These are phyloP conservation scores for Alternaria ethzedia DNA, from an alignment of 2,329 filamentous ascomycete species.

Conservation along the genomic window DNA sequence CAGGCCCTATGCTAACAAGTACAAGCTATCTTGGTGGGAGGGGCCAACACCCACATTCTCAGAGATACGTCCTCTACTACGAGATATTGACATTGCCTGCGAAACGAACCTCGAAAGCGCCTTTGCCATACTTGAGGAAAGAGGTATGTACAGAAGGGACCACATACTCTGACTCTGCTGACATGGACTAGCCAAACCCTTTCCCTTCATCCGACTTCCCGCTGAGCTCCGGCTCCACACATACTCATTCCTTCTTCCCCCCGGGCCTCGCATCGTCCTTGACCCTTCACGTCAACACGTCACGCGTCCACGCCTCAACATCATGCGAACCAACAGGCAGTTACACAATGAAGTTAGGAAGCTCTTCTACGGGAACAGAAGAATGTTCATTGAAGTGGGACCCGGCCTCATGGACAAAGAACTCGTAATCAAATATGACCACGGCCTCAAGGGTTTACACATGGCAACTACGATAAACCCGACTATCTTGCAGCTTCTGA, in stretches of 20 bases:
- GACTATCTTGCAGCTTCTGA: neutral
- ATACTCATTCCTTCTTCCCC: constrained; percentile 26
- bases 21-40: constrained; percentile 12
- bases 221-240: constrained; percentile 32
- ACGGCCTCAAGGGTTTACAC: neutral
- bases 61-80: constrained; percentile 22
- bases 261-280: constrained; percentile 12
- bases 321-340: constrained; percentile 25
- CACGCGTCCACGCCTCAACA: constrained; percentile 12
- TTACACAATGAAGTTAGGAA: constrained; percentile 23
- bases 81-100: constrained; percentile 23
- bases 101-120: constrained; percentile 20
- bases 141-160: constrained; percentile 13
- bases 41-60: constrained; percentile 31
- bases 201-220: constrained; percentile 30
- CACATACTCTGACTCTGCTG: neutral
- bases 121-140: constrained; percentile 17
- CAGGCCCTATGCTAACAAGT: constrained; percentile 22
- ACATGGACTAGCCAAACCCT: constrained; percentile 21
- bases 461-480: neutral
- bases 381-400: constrained; percentile 16
- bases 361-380: constrained; percentile 21
- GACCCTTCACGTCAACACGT: neutral
- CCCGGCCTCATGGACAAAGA: neutral
- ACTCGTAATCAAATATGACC: too few species aligned